A percentile compares a stretch with the other conserved stretches of the same genome.
Conservation (phyloP, 176 grass and related monocot species). For the Areca catechu region DNA sequence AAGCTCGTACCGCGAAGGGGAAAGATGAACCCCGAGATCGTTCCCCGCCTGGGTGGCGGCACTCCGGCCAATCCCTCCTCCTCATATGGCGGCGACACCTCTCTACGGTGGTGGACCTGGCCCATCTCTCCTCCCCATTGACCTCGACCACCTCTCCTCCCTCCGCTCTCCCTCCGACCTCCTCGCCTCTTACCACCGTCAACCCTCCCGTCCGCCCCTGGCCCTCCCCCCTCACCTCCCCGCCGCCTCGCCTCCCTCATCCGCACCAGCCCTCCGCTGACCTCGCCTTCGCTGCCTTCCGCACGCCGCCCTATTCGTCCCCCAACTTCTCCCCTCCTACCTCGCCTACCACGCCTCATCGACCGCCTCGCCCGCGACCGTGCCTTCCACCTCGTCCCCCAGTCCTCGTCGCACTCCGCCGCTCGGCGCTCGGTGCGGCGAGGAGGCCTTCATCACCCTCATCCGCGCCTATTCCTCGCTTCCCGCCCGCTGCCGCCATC, state of each 20-base stretch:
- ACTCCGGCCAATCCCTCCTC: conserved; percentile 18
- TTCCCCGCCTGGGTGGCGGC: conserved; percentile 27
- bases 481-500: conserved; percentile 38
- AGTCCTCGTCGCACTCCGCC: conserved; percentile 42
- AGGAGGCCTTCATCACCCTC: conserved; percentile 45
- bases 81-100: conserved; percentile 28
- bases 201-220: conserved; percentile 26
- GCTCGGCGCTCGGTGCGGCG: conserved; percentile 35
- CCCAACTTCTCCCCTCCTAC: conserved; percentile 15
- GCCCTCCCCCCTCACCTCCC: conserved; percentile 16
- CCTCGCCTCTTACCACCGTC: conserved; percentile 24
- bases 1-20: too few species aligned
- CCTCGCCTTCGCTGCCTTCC: conserved; percentile 19
- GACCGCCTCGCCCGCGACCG: conserved; percentile 14
- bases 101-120: conserved; percentile 10
- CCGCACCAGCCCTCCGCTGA: conserved; percentile 9
- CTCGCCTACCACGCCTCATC: conserved; percentile 21
- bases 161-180: conserved; percentile 19
- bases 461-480: conserved; percentile 29
- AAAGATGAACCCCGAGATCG: too few species aligned
- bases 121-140: conserved; percentile 23
- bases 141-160: conserved; percentile 12
- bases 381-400: conserved; percentile 27
- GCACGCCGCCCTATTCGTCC: conserved; percentile 15
- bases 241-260: conserved; percentile 22